Conservation (phyloP, 2,329 filamentous ascomycete genomes). For the Trichoderma lentiforme region DNA sequence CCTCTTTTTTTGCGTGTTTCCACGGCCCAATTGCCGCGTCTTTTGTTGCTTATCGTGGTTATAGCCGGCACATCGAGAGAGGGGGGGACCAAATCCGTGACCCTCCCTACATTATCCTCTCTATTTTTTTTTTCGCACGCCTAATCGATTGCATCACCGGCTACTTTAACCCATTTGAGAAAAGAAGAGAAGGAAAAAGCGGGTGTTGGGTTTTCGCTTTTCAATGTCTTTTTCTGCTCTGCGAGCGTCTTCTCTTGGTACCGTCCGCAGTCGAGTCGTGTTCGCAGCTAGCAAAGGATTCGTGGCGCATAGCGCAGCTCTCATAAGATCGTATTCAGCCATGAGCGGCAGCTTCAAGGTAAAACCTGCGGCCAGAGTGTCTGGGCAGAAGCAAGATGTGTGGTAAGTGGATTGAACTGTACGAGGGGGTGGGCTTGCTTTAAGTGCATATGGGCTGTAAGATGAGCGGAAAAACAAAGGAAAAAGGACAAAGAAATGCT, state of each 20-base stretch:
- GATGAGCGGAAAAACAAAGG: neutral
- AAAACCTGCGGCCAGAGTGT: conserved; percentile 49
- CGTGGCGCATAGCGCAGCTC: neutral
- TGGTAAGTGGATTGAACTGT: conserved; percentile 38
- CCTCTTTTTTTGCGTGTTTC: neutral
- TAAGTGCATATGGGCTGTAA: neutral
- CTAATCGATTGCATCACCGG: conserved; percentile 12
- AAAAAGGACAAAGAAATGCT: neutral
- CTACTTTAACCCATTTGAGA: conserved; percentile 3
- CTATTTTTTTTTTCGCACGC: neutral
- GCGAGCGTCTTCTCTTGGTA: neutral
- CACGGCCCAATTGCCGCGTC: neutral
- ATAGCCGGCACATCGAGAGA: neutral
- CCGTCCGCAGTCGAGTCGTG: neutral
- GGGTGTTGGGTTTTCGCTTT: neutral
- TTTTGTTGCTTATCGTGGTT: neutral
- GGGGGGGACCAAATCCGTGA: neutral
- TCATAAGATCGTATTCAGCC: conserved; percentile 23
- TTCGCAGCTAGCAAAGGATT: neutral
- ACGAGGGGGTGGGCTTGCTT: neutral
- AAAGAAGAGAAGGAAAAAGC: neutral
- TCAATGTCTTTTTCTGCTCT: conserved; percentile 19
- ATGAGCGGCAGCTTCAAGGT: conserved; percentile 46
- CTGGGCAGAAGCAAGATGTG: conserved; percentile 50
- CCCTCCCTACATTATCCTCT: neutral